phyloP scores from a whole-genome alignment of 352 stramenopile species.

The Globisporangium orthogonon region DNA sequence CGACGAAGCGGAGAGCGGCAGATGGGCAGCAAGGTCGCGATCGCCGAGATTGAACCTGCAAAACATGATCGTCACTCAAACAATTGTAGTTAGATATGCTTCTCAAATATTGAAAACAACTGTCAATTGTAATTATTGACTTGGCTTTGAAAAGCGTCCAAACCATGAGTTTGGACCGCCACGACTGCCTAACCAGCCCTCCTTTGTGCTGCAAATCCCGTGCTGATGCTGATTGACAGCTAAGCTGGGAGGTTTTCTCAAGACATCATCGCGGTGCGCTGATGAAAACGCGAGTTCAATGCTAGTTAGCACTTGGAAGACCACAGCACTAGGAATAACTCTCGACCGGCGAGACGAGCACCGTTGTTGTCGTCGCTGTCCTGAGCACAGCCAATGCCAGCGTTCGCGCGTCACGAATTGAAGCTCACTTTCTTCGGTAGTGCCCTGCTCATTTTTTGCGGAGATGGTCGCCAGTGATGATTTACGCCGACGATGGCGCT shows the following conservation, averaged over 20 bases:
- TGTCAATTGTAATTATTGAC: too few relatives aligned
- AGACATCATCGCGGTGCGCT: too few relatives aligned
- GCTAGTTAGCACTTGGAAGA: too few relatives aligned
- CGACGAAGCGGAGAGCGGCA: background rate
- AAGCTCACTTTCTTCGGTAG: background rate
- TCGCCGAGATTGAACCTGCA: background rate
- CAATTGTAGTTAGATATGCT: too few relatives aligned
- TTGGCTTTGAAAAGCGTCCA: background rate
- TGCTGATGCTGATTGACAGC: background rate
- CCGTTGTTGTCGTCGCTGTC: too few relatives aligned
- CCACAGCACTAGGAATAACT: too few relatives aligned
- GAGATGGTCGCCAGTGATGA: background rate
- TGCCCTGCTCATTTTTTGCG: background rate
- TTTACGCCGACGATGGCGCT: background rate
- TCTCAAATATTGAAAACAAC: too few relatives aligned
- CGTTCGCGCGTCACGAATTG: background rate
- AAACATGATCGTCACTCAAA: background rate
- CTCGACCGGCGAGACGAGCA: too few relatives aligned
- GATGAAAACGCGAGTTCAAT: too few relatives aligned
- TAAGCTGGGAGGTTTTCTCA: background rate
- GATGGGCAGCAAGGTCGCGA: background rate
- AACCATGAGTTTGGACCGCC: background rate
- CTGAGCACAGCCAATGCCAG: background rate
- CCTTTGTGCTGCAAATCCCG: background rate
- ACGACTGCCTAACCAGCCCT: background rate